A percentile compares a stretch with the other conserved stretches of the same genome.
phyloP scores from a whole-genome alignment of 2,329 filamentous ascomycete genomes.

The Epichloe amarillans region DNA sequence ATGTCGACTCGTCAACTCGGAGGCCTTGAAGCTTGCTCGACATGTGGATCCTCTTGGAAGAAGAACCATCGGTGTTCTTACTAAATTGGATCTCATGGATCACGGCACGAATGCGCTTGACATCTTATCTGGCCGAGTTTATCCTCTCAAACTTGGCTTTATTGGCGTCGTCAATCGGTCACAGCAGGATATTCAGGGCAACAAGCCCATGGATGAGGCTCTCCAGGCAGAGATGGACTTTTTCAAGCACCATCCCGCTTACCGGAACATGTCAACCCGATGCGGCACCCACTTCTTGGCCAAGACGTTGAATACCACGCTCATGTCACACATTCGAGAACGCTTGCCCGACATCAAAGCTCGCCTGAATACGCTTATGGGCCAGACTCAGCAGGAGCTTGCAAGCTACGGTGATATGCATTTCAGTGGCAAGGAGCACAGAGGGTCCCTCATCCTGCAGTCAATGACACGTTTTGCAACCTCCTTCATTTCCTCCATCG shows the following conservation, averaged over 20 bases:
- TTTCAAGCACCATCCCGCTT: slow-evolving; percentile 93
- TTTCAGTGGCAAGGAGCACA: slow-evolving; percentile 93
- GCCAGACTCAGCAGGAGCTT: slow-evolving; percentile 97
- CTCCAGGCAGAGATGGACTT: slow-evolving; percentile 84
- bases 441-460: slow-evolving; percentile 87
- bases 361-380: slow-evolving; percentile 93
- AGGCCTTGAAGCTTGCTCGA: slow-evolving; percentile 88
- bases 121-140: slow-evolving; percentile 92
- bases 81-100: slow-evolving; percentile 96
- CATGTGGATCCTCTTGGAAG: slow-evolving; percentile 93
- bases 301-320: slow-evolving; percentile 84
- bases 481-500: slow-evolving; percentile 96
- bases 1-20: slow-evolving; percentile 97
- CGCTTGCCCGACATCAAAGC: slow-evolving; percentile 96
- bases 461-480: slow-evolving; percentile 97
- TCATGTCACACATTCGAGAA: slow-evolving; percentile 95
- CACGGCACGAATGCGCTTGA: slow-evolving; percentile 96
- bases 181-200: slow-evolving; percentile 93
- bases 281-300: slow-evolving; percentile 92
- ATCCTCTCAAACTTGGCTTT: slow-evolving; percentile 91
- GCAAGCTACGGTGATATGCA: slow-evolving; percentile 97
- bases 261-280: slow-evolving; percentile 85
- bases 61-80: slow-evolving; percentile 91
- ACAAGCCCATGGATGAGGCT: slow-evolving; percentile 88
- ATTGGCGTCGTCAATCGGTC: slow-evolving; percentile 97